Evolutionary conservation across 495 filamentous ascomycete species (phyloP).

Genomic region (Trypethelium eluteriae): DNA sequence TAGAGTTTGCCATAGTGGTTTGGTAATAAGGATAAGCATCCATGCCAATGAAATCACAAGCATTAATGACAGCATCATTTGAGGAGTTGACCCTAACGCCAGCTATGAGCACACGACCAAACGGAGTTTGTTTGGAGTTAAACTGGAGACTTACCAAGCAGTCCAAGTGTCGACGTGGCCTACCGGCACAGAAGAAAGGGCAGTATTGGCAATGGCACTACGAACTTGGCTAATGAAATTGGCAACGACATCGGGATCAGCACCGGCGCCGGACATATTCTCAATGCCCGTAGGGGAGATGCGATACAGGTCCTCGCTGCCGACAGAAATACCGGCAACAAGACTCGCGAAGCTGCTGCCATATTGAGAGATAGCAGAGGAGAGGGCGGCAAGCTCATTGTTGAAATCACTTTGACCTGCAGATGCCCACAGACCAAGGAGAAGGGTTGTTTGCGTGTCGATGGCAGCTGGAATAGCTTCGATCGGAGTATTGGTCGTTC

Average conservation of each 20-base stretch:
- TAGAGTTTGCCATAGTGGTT: conserved; percentile 57
- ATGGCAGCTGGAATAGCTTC: conserved; percentile 74
- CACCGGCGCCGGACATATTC: conserved; percentile 49
- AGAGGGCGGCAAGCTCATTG: conserved; percentile 63
- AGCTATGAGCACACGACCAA: conserved; percentile 1
- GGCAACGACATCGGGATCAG: conserved; percentile 51
- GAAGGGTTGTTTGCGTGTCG: conserved; percentile 57
- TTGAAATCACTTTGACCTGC: conserved; percentile 54
- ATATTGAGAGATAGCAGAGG: conserved; percentile 54
- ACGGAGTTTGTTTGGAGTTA: background rate
- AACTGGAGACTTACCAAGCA: conserved; percentile 44
- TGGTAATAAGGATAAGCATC: conserved; percentile 60
- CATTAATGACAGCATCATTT: conserved; percentile 63
- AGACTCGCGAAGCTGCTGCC: conserved; percentile 53
- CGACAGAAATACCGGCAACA: conserved; percentile 81
- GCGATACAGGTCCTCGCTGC: conserved; percentile 85
- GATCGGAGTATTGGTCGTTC: conserved; percentile 53
- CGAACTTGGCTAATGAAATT: conserved; percentile 60
- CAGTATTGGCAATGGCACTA: conserved; percentile 50
- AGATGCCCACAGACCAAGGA: conserved; percentile 74
- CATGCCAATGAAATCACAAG: conserved; percentile 69
- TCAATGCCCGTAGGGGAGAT: conserved; percentile 51
- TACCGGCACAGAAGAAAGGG: conserved; percentile 48
- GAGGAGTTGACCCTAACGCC: conserved; percentile 51
- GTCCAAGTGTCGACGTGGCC: conserved; percentile 95